These are phyloP conservation scores for Cyclotella cryptica DNA, from an alignment of 108 stramenopile genomes.

Conservation along the genomic window DNA sequence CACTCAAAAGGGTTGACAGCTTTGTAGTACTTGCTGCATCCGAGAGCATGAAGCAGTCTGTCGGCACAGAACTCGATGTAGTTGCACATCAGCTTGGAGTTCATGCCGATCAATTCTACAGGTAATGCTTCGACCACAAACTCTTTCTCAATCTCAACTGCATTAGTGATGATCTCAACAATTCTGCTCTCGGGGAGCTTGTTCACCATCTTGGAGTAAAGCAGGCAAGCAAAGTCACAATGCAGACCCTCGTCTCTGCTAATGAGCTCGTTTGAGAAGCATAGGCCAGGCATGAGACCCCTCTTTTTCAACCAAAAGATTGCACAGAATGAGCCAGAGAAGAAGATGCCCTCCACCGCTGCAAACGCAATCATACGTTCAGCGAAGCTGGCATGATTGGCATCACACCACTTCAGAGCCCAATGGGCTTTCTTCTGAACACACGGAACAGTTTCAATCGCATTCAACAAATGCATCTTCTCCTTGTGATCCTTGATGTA, in stretches of 20 bases:
- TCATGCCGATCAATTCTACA: constrained; percentile 99
- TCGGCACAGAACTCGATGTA: constrained; percentile 99
- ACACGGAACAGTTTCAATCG: constrained; percentile 94
- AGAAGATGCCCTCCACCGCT: constrained; percentile 99
- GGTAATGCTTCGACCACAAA: constrained; percentile 98
- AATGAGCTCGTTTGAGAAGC: constrained; percentile 99
- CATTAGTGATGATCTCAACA: constrained; percentile 85
- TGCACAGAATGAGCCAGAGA: constrained; percentile 98
- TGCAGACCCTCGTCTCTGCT: constrained; percentile 97
- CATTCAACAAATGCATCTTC: constrained; percentile 86
- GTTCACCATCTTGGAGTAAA: constrained; percentile 91
- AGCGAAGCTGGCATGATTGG: constrained; percentile 90
- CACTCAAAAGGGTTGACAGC: constrained; percentile 96
- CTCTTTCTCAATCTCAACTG: constrained; percentile 99
- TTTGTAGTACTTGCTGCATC: constrained; percentile 86
- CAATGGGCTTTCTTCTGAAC: constrained; percentile 98
- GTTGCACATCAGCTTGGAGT: constrained; percentile 94
- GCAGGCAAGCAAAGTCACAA: constrained; percentile 95
- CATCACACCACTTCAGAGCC: constrained; percentile 98
- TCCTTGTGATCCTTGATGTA: constrained; percentile 92
- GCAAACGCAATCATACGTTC: constrained; percentile 99
- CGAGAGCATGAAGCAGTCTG: constrained; percentile 91
- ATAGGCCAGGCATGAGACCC: constrained; percentile 99
- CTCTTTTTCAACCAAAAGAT: constrained; percentile 99
- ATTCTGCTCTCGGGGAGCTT: constrained; percentile 81